Percentiles rank a stretch among this genome's conserved stretches.
These are phyloP conservation scores for Mycena latifolia DNA, from an alignment of 768 basidiomycete genomes.

Conservation along the genomic window DNA sequence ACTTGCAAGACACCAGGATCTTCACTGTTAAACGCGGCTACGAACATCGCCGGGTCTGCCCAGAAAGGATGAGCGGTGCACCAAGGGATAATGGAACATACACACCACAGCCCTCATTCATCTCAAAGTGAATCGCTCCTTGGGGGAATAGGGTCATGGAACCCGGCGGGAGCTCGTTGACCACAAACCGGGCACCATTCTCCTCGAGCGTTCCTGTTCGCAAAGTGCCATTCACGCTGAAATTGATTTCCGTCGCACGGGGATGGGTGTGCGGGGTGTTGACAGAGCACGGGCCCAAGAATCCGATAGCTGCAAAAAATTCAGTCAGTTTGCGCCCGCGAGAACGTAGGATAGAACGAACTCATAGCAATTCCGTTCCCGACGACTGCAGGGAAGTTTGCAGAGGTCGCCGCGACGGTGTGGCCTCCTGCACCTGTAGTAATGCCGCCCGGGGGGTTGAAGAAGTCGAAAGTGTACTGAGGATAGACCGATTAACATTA, in stretches of 20 bases:
- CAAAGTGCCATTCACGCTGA: slow-evolving; percentile 37
- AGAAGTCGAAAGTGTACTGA: slow-evolving; percentile 37
- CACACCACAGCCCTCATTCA: slow-evolving; percentile 33
- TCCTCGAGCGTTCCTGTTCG: slow-evolving; percentile 36
- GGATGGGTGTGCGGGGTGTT: slow-evolving; percentile 37
- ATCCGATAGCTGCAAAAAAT: slow-evolving; percentile 26
- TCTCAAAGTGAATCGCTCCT: slow-evolving; percentile 36
- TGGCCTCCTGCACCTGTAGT: slow-evolving; percentile 24
- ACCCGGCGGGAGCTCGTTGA: slow-evolving; percentile 31
- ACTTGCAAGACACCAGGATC: slow-evolving; percentile 31
- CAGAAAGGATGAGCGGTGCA: slow-evolving; percentile 35
- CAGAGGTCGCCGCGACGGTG: slow-evolving; percentile 31
- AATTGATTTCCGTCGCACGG: slow-evolving; percentile 36
- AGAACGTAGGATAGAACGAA: not conserved
- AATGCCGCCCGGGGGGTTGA: slow-evolving; percentile 26
- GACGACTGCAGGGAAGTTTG: slow-evolving; percentile 35
- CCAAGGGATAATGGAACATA: slow-evolving; percentile 22
- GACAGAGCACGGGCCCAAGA: slow-evolving; percentile 32
- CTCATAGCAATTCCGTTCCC: slow-evolving; percentile 38
- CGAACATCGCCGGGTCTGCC: slow-evolving; percentile 35
- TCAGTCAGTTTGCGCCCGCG: not conserved
- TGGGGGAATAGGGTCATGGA: slow-evolving; percentile 35
- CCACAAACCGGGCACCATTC: slow-evolving; percentile 36
- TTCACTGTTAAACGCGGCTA: slow-evolving; percentile 34
- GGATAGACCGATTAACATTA: not conserved